These are phyloP conservation scores for Diplodia intermedia DNA, from an alignment of 2,329 filamentous ascomycete genomes.

Conservation along the genomic window DNA sequence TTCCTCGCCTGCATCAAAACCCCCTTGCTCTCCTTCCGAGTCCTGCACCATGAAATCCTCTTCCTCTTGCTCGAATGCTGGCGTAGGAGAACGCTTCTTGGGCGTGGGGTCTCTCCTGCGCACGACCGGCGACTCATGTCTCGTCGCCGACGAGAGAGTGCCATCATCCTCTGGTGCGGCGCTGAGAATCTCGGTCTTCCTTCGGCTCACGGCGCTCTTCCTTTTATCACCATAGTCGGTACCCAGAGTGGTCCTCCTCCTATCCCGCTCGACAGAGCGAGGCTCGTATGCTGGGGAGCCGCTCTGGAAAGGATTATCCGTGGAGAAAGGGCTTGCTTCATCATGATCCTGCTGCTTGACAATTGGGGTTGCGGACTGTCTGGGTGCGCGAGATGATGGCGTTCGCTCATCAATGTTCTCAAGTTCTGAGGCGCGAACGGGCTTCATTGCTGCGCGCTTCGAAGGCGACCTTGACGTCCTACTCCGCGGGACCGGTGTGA, in stretches of 20 bases:
- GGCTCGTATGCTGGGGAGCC: constrained; percentile 66
- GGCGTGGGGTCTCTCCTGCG: constrained; percentile 7
- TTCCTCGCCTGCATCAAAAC: constrained; percentile 79
- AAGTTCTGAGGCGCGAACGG: constrained; percentile 47
- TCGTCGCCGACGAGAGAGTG: constrained; percentile 53
- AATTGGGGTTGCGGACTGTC: constrained; percentile 40
- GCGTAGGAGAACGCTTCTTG: constrained; percentile 20
- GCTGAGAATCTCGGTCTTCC: constrained; percentile 51
- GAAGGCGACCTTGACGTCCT: constrained; percentile 44
- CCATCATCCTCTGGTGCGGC: constrained; percentile 58
- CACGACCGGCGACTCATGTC: constrained; percentile 15
- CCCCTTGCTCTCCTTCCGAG: constrained; percentile 26
- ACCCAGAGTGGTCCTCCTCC: constrained; percentile 61
- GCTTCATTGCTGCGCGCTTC: constrained; percentile 52
- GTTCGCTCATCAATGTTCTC: constrained; percentile 45
- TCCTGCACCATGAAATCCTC: constrained; percentile 21
- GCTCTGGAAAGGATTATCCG: constrained; percentile 93
- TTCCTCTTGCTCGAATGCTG: constrained; percentile 2
- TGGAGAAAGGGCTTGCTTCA: constrained; percentile 75
- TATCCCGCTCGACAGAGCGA: constrained; percentile 47
- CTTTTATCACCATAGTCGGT: constrained; percentile 50
- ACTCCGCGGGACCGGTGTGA: constrained; percentile 34
- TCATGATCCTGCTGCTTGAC: constrained; percentile 54
- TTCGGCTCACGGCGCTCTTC: constrained; percentile 52
- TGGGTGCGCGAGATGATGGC: constrained; percentile 33